Evolutionary conservation across 176 grass and related monocot genomes (phyloP).

Genomic region (Oryza brachyantha): DNA sequence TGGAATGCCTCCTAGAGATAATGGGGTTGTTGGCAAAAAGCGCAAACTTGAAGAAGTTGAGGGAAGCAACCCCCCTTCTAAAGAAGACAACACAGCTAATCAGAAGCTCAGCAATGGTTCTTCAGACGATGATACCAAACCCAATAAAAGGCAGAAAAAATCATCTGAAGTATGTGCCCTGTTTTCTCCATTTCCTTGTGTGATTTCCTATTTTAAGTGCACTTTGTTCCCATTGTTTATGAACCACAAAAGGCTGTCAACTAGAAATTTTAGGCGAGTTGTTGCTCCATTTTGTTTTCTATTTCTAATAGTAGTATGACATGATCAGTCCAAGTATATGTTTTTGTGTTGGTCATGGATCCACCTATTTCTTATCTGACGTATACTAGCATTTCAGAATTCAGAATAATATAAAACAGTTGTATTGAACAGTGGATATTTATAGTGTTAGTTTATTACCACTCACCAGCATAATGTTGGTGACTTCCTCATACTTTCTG

Average conservation of each 20-base stretch:
- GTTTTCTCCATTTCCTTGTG: not conserved
- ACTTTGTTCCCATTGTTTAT: not conserved
- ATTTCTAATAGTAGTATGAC: not conserved
- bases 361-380: not conserved
- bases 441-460: not conserved
- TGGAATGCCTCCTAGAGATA: conserved; percentile 29
- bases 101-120: conserved; percentile 32
- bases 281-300: conserved; percentile 8
- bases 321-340: not conserved
- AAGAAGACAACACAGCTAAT: conserved; percentile 33
- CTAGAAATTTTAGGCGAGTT: not conserved
- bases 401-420: not conserved
- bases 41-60: conserved; percentile 50
- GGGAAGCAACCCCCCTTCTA: conserved; percentile 7
- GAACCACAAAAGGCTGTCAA: not conserved
- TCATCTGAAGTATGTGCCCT: conserved; percentile 60
- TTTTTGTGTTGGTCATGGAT: not conserved
- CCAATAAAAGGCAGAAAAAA: conserved; percentile 60
- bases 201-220: not conserved
- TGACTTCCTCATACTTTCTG: not conserved
- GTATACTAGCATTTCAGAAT: not conserved
- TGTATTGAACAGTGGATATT: not conserved
- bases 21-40: conserved; percentile 50
- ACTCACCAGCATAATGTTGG: not conserved
- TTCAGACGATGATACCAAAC: conserved; percentile 36